phyloP scores from a whole-genome alignment of 805 yeast genomes.

The Kuraishia borneana region DNA sequence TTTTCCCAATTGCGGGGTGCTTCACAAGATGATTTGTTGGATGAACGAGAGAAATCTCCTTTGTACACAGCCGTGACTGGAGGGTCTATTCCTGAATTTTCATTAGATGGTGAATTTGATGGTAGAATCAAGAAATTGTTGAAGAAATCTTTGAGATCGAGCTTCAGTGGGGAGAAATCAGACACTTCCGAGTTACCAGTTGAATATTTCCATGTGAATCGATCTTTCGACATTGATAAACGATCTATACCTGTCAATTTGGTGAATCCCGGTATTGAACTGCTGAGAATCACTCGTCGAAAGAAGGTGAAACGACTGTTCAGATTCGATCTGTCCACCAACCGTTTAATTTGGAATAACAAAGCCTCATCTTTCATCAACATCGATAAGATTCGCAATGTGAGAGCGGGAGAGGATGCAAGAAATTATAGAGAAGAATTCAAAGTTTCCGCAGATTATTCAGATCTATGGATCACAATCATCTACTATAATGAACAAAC shows the following conservation, averaged over 20 bases:
- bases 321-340: constrained; percentile 41
- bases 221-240: no score
- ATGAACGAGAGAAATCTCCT: no score
- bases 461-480: constrained; percentile 69
- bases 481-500: constrained; percentile 52
- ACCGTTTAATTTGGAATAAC: constrained; percentile 47
- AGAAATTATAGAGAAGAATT: constrained; percentile 79
- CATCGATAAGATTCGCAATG: constrained; percentile 54
- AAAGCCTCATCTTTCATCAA: constrained; percentile 30
- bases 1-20: no score
- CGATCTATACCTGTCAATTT: constrained; percentile 31
- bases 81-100: no score
- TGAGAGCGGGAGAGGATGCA: constrained; percentile 61
- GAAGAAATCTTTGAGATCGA: not conserved
- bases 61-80: no score
- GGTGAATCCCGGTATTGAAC: constrained; percentile 46
- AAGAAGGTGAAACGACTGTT: constrained; percentile 52
- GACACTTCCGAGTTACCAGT: no score
- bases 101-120: no score
- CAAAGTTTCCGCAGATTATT: constrained; percentile 54
- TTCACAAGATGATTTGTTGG: no score
- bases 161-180: no score
- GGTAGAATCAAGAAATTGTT: not conserved
- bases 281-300: constrained; percentile 60
- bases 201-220: no score